Evolutionary conservation across 202 grass and related monocot genomes (phyloP).

Genomic region (Eragrostis tef): DNA sequence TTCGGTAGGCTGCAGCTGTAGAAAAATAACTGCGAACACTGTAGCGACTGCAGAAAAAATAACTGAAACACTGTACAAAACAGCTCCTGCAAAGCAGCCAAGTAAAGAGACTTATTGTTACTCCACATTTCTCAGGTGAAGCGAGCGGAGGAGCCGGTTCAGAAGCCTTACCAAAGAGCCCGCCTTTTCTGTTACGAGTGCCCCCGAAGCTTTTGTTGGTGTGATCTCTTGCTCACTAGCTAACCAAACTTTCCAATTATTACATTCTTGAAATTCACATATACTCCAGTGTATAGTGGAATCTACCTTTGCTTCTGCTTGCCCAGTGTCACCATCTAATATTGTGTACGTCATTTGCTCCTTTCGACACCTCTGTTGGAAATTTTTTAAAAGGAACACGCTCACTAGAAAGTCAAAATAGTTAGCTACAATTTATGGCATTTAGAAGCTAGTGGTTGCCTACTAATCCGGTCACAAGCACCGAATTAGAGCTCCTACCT

Average conservation of each 20-base stretch:
- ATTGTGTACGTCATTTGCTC: background rate
- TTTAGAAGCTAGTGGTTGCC: constrained; percentile 42
- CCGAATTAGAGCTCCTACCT: constrained; percentile 26
- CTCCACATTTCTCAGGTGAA: too few species aligned
- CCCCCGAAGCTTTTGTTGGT: constrained; percentile 41
- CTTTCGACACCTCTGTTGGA: constrained; percentile 5
- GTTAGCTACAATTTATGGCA: constrained; percentile 45
- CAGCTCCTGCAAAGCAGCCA: too few species aligned
- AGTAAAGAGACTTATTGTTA: too few species aligned
- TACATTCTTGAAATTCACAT: constrained; percentile 35
- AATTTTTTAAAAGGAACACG: background rate
- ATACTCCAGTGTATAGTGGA: background rate
- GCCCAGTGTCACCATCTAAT: constrained; percentile 20
- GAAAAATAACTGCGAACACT: too few species aligned
- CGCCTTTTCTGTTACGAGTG: constrained; percentile 41
- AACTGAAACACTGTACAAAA: too few species aligned
- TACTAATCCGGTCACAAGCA: constrained; percentile 36
- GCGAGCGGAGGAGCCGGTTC: too few species aligned
- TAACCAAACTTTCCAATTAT: constrained; percentile 51
- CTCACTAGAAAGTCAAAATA: constrained; percentile 32
- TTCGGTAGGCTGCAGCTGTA: too few species aligned
- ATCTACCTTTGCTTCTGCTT: constrained; percentile 36
- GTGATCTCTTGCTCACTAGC: constrained; percentile 51
- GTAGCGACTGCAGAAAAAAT: too few species aligned
- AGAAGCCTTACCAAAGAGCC: too few species aligned